These are phyloP conservation scores for Aethionema arabicum DNA, from an alignment of 345 rosid species.

Conservation along the genomic window DNA sequence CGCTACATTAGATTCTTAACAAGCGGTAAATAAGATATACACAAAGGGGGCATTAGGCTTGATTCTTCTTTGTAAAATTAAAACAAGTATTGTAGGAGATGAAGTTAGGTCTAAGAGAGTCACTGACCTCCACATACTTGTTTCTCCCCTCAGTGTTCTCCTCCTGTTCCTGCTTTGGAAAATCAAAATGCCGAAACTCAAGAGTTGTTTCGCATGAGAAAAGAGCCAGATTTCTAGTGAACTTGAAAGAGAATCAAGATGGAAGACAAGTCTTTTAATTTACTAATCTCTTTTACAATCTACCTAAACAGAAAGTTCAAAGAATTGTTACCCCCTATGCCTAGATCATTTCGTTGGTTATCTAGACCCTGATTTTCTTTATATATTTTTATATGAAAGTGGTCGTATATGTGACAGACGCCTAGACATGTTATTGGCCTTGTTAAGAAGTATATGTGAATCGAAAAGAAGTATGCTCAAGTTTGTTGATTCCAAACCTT, in stretches of 20 bases:
- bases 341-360: too few relatives aligned
- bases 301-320: not conserved
- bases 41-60: not conserved
- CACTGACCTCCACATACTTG: not conserved
- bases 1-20: constrained; percentile 6
- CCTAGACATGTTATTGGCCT: too few relatives aligned
- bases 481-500: constrained; percentile 10
- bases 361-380: too few relatives aligned
- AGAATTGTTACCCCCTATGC: too few relatives aligned
- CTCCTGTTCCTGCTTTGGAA: constrained; percentile 25
- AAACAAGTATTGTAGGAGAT: not conserved
- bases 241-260: not conserved
- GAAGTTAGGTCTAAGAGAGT: constrained; percentile 27
- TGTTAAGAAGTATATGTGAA: too few relatives aligned
- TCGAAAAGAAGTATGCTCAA: too few relatives aligned
- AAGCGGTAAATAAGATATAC: too few relatives aligned
- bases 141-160: constrained; percentile 22
- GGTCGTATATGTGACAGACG: too few relatives aligned
- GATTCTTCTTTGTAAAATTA: not conserved
- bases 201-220: not conserved
- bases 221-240: constrained; percentile 6
- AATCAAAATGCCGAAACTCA: not conserved
- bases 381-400: too few relatives aligned
- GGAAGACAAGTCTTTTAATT: not conserved
- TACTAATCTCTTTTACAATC: constrained; percentile 4